Conservation (phyloP, 148 eudicot genomes). For the Talinum fruticosum region DNA sequence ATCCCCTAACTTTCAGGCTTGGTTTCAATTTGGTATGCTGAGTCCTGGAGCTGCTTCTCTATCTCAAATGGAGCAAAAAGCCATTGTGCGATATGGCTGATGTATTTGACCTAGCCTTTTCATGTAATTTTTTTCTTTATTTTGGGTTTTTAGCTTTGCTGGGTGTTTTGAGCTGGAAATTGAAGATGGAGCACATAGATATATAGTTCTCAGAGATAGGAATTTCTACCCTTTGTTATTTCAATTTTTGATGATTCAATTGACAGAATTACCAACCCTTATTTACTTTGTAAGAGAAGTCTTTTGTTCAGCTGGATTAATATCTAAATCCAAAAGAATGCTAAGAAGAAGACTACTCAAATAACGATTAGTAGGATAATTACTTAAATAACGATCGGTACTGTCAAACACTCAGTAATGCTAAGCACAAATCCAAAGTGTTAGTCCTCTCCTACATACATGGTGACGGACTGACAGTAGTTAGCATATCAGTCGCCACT, state of each 20-base stretch:
- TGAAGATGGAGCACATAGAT: not conserved
- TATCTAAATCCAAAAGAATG: no score
- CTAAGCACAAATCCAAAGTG: no score
- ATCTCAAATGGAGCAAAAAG: not conserved
- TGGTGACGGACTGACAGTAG: no score
- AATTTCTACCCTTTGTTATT: not conserved
- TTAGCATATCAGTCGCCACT: no score
- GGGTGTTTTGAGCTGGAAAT: not conserved
- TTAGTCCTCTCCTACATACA: no score
- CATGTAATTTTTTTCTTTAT: not conserved
- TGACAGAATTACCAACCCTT: not conserved
- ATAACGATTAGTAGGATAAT: no score
- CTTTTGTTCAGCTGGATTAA: no score
- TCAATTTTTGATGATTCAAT: not conserved
- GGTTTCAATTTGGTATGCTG: conserved; percentile 52
- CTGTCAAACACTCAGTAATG: no score
- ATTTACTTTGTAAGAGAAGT: not conserved
- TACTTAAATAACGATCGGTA: no score
- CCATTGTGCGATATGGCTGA: not conserved
- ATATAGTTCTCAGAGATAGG: not conserved
- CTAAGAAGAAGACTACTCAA: not conserved
- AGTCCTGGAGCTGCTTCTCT: conserved; percentile 39
- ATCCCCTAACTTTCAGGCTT: conserved; percentile 50
- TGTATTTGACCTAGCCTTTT: not conserved
- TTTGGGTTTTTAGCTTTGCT: not conserved